Evolutionary conservation across 257 asterid species (phyloP), one percentile per base, ranked within the genome.

Genomic region (Capsicum pubescens): DNA sequence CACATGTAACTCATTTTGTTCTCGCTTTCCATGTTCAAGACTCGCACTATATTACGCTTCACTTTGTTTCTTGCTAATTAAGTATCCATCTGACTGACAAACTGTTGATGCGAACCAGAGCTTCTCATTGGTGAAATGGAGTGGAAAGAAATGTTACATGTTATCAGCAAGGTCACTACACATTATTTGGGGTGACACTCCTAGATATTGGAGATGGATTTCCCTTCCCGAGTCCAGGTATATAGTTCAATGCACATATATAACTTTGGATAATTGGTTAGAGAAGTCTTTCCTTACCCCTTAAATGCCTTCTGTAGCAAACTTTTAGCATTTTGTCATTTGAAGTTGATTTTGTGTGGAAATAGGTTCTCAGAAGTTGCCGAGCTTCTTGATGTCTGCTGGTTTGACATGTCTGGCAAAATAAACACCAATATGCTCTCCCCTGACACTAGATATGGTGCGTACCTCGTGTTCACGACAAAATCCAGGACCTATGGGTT

Each of bases 121-220:
- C 83, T 93, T 95, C 83, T 86, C 90, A 57, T 50, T 95, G 90
- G 97, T 92, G 86, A 95, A 93, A 87, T 52, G 78, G 88, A 89
- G 85, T 8, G 97, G 98, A 50, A 94, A 92, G 89, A 95, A 91
- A 90, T 90, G 93, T 85, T 94, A 63, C 86, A 91, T 91, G 95
- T 84, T 94, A 84, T 86, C 92, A 48, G 95, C 98, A 82, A 92
- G 93, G 87, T 94, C 92, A 7, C 90, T 95, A 21, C 8, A 3
- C 3, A 94, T 93, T 59, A 89, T 86, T n/a, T 93, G 95, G 97
- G 86, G 90, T 7, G 95, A 91, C 76, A 87, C 95, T 9, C 92
- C 93, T 35, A 63, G 70, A 42, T 90, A 93, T 77, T 95, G 98
- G 99, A 77, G 66, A 61, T 94, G 94, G 95, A 74, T 84, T 83